Evolutionary conservation across 129 eudicot genomes (phyloP), one percentile per base, ranked within the genome.

Genomic region (Gnaphalium uliginosum): DNA sequence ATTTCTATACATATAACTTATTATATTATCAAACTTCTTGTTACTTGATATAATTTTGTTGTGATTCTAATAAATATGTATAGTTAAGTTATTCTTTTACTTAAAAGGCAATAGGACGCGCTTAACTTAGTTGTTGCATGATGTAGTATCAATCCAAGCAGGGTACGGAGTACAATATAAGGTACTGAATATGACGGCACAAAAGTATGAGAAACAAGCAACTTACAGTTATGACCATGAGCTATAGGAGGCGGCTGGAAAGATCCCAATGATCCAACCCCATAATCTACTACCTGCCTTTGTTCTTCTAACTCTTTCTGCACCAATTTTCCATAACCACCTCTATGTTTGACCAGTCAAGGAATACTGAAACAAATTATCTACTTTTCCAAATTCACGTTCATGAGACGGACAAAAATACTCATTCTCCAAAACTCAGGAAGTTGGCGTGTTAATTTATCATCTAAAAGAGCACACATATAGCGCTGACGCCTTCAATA

Each of bases 281-380:
- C 96, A 68, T 94, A 94, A 75, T 94, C 98, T 51, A 94, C 97
- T 27, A 94, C 86, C 77, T 91, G 87, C 76, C 98, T 88, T 83
- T 90, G 98, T 68, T 88, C 96, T 80, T 94, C 98, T 79, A 94
- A 81, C 78, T 94, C 98, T 79, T 79, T 88, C 78, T 94, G 78
- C 70, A 80, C 97, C 81, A 94, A 73, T 79, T 91, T 90, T 68
- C 99, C 99, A 79, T 94, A 94, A 79, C 99, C 99, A 43, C 99
- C 99, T 87, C 99, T 90, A 83, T 94, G 99, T 94, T 72, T 74
- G 39, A 77, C 76, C 71, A 59, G 80, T 89, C 79, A 92, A 86
- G 86, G 78, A 77, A 70, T 63, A 41, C 57, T 54, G 64, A 85
- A 77, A 43, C 74, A 84, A 67, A 14, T 66, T n/a, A 64, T 65